A percentile compares a stretch with the other conserved stretches of the same genome.
Conservation (phyloP, 78 protist species). For the Ministeria vibrans region DNA sequence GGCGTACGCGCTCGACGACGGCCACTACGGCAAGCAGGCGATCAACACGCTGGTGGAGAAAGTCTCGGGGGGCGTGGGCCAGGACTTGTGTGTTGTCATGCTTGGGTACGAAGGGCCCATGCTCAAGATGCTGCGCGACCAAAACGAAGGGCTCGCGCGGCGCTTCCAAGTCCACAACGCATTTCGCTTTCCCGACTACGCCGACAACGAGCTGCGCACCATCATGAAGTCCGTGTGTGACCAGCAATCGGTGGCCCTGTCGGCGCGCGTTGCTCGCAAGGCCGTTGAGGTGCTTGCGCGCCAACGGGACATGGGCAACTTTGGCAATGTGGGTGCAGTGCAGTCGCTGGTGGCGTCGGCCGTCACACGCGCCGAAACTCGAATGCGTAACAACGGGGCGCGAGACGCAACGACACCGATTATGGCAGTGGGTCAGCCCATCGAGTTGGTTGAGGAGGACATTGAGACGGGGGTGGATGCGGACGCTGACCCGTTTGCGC, state of each 20-base stretch:
- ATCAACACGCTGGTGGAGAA: slow-evolving; percentile 33
- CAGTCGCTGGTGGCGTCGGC: neutral
- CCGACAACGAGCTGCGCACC: neutral
- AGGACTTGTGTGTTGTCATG: slow-evolving; percentile 27
- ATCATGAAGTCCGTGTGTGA: neutral
- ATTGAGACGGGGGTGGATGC: slow-evolving; percentile 30
- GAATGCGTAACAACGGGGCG: neutral
- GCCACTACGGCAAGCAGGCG: slow-evolving; percentile 4
- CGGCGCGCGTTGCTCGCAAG: neutral
- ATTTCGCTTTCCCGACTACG: slow-evolving; percentile 8
- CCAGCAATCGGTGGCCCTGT: neutral
- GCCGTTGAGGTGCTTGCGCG: slow-evolving; percentile 2
- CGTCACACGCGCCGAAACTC: neutral
- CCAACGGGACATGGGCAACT: slow-evolving; percentile 15
- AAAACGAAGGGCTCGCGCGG: slow-evolving; percentile 43
- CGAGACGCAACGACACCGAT: neutral
- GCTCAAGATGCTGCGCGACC: neutral
- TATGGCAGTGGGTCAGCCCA: too few species aligned
- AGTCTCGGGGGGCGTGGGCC: slow-evolving; percentile 22
- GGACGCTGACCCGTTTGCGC: neutral
- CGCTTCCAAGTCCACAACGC: slow-evolving; percentile 28
- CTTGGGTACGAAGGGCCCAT: slow-evolving; percentile 29
- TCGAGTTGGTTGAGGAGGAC: neutral
- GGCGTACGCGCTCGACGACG: slow-evolving; percentile 29
- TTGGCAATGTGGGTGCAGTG: slow-evolving; percentile 49